Evolutionary conservation across 768 basidiomycete species (phyloP).

Genomic region (Pholiota microspora): DNA sequence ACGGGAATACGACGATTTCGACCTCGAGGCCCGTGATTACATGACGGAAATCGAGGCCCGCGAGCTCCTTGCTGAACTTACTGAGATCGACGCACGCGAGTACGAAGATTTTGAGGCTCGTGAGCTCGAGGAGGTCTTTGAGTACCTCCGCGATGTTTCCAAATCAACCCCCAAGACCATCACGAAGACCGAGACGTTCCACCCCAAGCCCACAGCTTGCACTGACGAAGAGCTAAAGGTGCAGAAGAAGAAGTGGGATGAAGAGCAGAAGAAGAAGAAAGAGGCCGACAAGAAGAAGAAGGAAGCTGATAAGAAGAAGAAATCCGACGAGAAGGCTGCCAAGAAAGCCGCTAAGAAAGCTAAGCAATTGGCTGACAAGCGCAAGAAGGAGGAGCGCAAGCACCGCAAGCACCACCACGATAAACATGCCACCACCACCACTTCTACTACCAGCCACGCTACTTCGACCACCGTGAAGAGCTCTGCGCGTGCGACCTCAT

Average conservation of each 20-base stretch:
- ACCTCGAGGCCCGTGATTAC: constrained; percentile 22
- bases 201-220: constrained; percentile 22
- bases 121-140: constrained; percentile 22
- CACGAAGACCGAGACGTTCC: constrained; percentile 16
- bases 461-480: constrained; percentile 6
- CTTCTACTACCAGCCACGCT: background rate
- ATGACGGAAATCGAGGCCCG: constrained; percentile 22
- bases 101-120: constrained; percentile 22
- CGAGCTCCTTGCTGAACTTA: constrained; percentile 18
- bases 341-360: constrained; percentile 14
- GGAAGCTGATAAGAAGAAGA: constrained; percentile 12
- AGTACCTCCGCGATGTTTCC: constrained; percentile 16
- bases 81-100: constrained; percentile 22
- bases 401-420: background rate
- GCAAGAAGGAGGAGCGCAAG: constrained; percentile 8
- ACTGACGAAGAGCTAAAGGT: constrained; percentile 13
- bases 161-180: constrained; percentile 10
- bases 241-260: constrained; percentile 14
- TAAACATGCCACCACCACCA: constrained; percentile 1
- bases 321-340: constrained; percentile 14
- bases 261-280: constrained; percentile 5
- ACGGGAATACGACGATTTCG: constrained; percentile 17
- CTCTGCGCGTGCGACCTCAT: constrained; percentile 3
- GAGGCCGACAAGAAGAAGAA: constrained; percentile 11
- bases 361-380: constrained; percentile 10